phyloP scores from a whole-genome alignment of 2,329 filamentous ascomycete species.

The Calonectria leucothoes region DNA sequence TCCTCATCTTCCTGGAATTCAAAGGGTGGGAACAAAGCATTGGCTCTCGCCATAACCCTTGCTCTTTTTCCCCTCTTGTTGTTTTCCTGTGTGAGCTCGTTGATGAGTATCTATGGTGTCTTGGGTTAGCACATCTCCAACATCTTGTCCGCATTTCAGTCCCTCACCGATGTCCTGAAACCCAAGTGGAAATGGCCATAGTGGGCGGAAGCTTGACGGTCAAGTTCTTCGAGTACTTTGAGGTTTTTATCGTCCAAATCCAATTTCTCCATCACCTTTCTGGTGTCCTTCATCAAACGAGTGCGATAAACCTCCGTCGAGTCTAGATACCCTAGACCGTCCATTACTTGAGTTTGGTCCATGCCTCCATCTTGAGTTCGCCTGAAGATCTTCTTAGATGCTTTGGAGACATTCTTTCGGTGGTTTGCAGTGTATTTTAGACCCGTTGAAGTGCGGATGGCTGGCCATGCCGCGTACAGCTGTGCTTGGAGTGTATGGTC shows the following conservation, averaged over 20 bases:
- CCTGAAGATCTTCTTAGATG: constrained; percentile 42
- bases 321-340: constrained; percentile 47
- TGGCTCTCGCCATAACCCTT: constrained; percentile 49
- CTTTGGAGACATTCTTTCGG: constrained; percentile 41
- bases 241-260: constrained; percentile 22
- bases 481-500: constrained; percentile 30
- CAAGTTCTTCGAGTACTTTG: constrained; percentile 44
- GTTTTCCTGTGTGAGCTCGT: constrained; percentile 30
- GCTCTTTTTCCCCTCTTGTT: constrained; percentile 23
- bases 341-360: constrained; percentile 38
- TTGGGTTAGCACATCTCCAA: not conserved
- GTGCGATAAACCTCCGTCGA: constrained; percentile 47
- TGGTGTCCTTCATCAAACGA: constrained; percentile 40
- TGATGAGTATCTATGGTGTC: constrained; percentile 41
- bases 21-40: constrained; percentile 49
- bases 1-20: constrained; percentile 34
- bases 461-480: constrained; percentile 34
- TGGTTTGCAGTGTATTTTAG: constrained; percentile 41
- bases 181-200: constrained; percentile 47
- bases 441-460: constrained; percentile 25
- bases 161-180: constrained; percentile 47
- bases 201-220: constrained; percentile 42
- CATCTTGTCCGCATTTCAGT: too few relatives aligned
- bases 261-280: constrained; percentile 23
- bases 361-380: constrained; percentile 42